Percentiles rank a stretch among this genome's conserved stretches.
Conservation (phyloP, 202 grass and related monocot genomes). For the Digitaria exilis region DNA sequence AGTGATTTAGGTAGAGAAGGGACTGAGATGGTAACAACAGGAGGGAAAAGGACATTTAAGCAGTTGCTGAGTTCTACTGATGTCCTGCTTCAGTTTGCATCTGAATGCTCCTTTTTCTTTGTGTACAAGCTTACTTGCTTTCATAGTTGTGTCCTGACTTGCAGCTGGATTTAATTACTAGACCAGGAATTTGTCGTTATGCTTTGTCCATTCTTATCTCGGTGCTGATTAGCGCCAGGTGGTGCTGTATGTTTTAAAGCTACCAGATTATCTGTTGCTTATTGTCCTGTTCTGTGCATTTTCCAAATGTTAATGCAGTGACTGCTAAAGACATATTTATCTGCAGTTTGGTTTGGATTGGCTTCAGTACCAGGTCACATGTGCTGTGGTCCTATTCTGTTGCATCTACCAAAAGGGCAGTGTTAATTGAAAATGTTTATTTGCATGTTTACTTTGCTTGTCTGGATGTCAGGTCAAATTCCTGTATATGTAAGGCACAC, state of each 20-base stretch:
- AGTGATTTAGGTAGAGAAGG: constrained; percentile 4
- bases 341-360: background rate
- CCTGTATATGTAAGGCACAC: background rate
- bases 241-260: background rate
- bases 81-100: background rate
- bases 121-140: background rate
- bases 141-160: background rate
- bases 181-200: background rate
- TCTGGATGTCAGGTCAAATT: background rate
- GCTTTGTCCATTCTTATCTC: background rate
- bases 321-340: background rate
- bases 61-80: background rate
- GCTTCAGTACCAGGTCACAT: background rate
- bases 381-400: background rate
- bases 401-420: background rate
- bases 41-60: background rate
- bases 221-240: background rate
- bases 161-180: background rate
- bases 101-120: background rate
- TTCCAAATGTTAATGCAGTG: background rate
- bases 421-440: background rate
- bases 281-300: background rate
- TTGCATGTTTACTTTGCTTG: background rate
- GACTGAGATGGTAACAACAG: background rate
- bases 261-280: background rate